Percentiles rank a stretch among this genome's conserved stretches.
phyloP scores from a whole-genome alignment of 345 rosid genomes.

The Streptanthus diversifolius region DNA sequence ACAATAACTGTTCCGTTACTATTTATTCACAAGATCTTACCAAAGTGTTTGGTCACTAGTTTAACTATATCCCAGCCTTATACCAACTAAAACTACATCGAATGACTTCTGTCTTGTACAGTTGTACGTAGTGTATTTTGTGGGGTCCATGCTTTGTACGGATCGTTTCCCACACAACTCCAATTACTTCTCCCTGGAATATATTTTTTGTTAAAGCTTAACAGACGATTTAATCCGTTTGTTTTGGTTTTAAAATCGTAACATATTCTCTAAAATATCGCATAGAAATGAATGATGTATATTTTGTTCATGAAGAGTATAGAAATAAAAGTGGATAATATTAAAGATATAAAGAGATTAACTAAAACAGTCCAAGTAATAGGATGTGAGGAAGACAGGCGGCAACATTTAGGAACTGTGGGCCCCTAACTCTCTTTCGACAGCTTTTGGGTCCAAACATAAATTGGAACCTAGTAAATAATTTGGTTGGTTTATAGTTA shows the following conservation, averaged over 20 bases:
- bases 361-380: neutral
- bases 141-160: conserved; percentile 26
- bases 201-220: neutral
- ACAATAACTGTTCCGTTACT: conserved; percentile 22
- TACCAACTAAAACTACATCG: neutral
- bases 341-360: conserved; percentile 11
- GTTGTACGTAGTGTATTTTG: neutral
- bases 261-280: neutral
- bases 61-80: neutral
- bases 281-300: neutral
- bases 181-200: neutral
- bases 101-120: conserved; percentile 1
- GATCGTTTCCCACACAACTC: neutral
- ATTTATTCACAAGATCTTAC: conserved; percentile 4
- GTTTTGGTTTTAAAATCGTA: neutral
- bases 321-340: neutral
- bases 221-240: neutral
- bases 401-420: conserved; percentile 15
- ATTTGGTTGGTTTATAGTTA: conserved; percentile 11
- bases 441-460: conserved; percentile 21
- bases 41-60: conserved; percentile 25
- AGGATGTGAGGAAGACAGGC: conserved; percentile 27
- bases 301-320: neutral
- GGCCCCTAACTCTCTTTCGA: conserved; percentile 8
- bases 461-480: neutral